These are phyloP conservation scores for Cladophialophora carrionii DNA, from an alignment of 2,329 filamentous ascomycete species.

Conservation along the genomic window DNA sequence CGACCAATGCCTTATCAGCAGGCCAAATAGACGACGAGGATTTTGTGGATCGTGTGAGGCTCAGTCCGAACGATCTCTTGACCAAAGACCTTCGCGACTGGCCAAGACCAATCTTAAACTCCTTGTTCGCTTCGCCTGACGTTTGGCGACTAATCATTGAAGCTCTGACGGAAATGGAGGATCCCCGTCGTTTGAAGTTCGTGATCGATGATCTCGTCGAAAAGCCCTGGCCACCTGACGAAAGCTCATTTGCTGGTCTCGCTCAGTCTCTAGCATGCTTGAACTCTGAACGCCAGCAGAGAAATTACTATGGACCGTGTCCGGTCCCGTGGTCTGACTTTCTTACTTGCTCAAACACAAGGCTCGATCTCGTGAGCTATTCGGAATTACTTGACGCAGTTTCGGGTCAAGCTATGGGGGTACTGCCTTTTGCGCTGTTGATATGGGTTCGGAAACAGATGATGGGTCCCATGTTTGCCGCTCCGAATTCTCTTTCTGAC, in stretches of 20 bases:
- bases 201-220: background rate
- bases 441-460: background rate
- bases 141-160: background rate
- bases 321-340: background rate
- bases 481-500: background rate
- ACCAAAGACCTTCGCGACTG: conserved; percentile 1
- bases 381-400: background rate
- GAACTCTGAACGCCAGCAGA: background rate
- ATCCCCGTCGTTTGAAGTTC: background rate
- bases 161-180: background rate
- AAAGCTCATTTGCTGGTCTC: background rate
- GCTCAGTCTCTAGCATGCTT: background rate
- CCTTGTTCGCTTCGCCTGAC: background rate
- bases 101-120: background rate
- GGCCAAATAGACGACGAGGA: background rate
- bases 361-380: no score
- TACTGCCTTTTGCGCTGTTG: background rate
- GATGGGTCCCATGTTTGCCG: background rate
- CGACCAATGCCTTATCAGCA: background rate
- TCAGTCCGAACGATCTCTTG: background rate
- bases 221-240: background rate
- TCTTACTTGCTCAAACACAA: no score
- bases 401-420: background rate
- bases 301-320: background rate
- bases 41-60: background rate